Evolutionary conservation across 208 protist species (phyloP).

Genomic region (Phytomonas serpens): DNA sequence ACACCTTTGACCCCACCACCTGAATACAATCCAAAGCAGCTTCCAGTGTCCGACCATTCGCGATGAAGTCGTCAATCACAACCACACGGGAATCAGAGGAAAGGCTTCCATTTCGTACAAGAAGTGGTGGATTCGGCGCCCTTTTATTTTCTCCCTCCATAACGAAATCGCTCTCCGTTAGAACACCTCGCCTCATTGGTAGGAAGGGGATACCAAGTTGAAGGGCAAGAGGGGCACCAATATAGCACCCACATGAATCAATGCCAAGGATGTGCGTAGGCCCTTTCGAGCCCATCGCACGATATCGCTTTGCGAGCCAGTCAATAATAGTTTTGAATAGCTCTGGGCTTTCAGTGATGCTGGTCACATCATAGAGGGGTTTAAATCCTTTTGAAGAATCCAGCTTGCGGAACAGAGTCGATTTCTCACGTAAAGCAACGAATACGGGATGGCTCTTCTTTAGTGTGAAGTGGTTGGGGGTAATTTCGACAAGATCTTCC

Average conservation of each 20-base stretch:
- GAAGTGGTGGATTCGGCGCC: constrained; percentile 22
- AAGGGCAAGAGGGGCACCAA: constrained; percentile 70
- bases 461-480: constrained; percentile 36
- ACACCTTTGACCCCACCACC: constrained; percentile 44
- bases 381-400: constrained; percentile 17
- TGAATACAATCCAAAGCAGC: constrained; percentile 58
- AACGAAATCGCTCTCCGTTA: constrained; percentile 21
- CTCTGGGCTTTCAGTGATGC: constrained; percentile 62
- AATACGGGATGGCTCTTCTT: constrained; percentile 24
- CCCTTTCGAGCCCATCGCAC: constrained; percentile 28
- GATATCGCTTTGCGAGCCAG: constrained; percentile 59
- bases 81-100: constrained; percentile 46
- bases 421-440: constrained; percentile 15
- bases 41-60: constrained; percentile 53
- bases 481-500: constrained; percentile 20
- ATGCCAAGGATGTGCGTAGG: constrained; percentile 72
- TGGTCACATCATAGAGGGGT: constrained; percentile 77
- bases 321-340: constrained; percentile 58
- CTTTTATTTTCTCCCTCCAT: constrained; percentile 28
- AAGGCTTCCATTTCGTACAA: constrained; percentile 59
- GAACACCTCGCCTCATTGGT: constrained; percentile 38
- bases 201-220: constrained; percentile 74
- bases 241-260: constrained; percentile 69
- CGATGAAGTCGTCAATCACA: constrained; percentile 88
- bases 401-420: constrained; percentile 11